Conservation (phyloP, 225 moss, liverwort and hornwort species). For the Asterella californica region DNA sequence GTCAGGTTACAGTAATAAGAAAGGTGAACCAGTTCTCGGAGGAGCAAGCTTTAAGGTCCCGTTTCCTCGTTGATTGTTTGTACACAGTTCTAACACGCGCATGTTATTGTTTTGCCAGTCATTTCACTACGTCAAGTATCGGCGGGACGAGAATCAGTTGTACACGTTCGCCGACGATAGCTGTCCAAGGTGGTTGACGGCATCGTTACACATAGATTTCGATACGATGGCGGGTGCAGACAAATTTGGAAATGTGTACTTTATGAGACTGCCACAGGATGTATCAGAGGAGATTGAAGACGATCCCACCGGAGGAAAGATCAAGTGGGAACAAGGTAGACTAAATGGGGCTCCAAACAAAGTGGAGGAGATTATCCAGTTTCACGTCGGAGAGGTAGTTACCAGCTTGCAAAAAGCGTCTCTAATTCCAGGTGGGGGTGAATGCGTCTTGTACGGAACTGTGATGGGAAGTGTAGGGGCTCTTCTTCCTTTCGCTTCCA, state of each 20-base stretch:
- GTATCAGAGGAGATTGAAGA: conserved; percentile 99
- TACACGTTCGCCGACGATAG: conserved; percentile 99
- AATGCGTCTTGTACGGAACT: conserved; percentile 86
- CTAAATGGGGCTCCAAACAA: conserved; percentile 98
- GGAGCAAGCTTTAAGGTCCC: too few relatives aligned
- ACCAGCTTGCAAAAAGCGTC: conserved; percentile 98
- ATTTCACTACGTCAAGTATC: conserved; percentile 98
- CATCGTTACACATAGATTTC: conserved; percentile 94
- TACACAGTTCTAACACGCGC: background rate
- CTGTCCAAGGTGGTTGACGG: conserved; percentile 96
- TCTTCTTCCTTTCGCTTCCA: conserved; percentile 82
- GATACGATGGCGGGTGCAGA: conserved; percentile 99
- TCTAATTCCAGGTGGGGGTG: conserved; percentile 94
- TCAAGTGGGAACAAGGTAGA: conserved; percentile 99
- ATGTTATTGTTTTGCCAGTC: conserved; percentile 51
- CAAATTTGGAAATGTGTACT: conserved; percentile 97
- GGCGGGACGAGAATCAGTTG: conserved; percentile 94
- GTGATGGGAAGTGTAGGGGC: conserved; percentile 98
- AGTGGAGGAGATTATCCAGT: conserved; percentile 98
- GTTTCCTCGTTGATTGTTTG: background rate
- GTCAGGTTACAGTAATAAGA: too few relatives aligned
- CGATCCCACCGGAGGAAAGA: conserved; percentile 98
- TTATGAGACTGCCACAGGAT: conserved; percentile 97
- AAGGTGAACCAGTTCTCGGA: too few relatives aligned
- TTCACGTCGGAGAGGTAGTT: conserved; percentile 94